phyloP scores from a whole-genome alignment of 306 rosid species.

The Ammopiptanthus mongolicus region DNA sequence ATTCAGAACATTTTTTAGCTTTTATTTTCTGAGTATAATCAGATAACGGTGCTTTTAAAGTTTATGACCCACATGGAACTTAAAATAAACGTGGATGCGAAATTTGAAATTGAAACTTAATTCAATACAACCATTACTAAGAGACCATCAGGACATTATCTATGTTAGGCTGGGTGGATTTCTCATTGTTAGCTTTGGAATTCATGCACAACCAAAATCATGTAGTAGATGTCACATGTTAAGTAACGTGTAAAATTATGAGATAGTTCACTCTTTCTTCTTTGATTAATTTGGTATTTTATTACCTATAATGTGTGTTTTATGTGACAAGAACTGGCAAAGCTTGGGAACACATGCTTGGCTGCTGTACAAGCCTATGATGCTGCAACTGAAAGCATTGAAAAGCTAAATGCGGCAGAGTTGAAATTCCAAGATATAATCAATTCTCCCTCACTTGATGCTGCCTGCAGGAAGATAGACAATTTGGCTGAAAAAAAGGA shows the following conservation, averaged over 20 bases:
- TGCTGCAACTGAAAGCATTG: constrained; percentile 70
- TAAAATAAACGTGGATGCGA: not conserved
- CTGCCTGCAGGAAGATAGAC: constrained; percentile 94
- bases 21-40: not conserved
- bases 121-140: not conserved
- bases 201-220: not conserved
- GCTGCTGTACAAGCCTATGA: constrained; percentile 85
- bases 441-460: constrained; percentile 75
- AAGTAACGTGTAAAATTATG: not conserved
- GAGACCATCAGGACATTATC: not conserved
- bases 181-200: not conserved
- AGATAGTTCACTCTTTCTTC: not conserved
- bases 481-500: constrained; percentile 78
- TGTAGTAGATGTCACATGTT: not conserved
- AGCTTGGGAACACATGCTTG: constrained; percentile 72
- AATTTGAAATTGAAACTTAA: not conserved
- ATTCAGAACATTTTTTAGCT: not conserved
- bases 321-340: constrained; percentile 48
- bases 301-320: not conserved
- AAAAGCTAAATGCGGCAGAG: constrained; percentile 80
- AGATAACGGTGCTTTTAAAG: not conserved
- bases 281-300: not conserved
- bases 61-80: not conserved
- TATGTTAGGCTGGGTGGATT: not conserved
- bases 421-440: constrained; percentile 90